Evolutionary conservation across 1,284 basidiomycete species (phyloP), one percentile per base, ranked within the genome.

Genomic region (Trametes sp.): DNA sequence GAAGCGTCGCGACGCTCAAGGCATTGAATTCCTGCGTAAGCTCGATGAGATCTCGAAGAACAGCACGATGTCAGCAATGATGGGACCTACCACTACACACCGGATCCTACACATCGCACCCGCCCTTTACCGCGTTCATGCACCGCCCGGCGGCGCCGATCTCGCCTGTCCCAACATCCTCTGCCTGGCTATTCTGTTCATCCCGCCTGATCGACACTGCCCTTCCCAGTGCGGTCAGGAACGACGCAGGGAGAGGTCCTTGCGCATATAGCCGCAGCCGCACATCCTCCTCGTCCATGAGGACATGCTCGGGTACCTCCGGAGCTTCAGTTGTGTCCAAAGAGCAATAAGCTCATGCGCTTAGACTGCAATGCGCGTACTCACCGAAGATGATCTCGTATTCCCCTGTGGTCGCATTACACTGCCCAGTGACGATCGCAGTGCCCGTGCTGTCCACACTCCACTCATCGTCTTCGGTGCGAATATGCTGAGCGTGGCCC

Each of bases 271-370:
- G 54, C 42, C 46, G 44, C 7, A 57, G 24, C 14, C 35, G 35
- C 24, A 57, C 54, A 10, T 57, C 54, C 19, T 57, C 54, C 35
- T 57, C 54, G 16, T 57, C 45, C 33, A 38, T n/a, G 16, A 44
- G 5, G 9, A 31, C 4, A 14, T 44, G 52, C 7, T 31, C 38
- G 3, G 52, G 52, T 8, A 54, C 31, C 2, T 36, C 33, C 10
- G 50, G 50, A 2, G 8, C 51, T 53, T 21, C 23, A 35, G 2
- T n/a, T 52, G 2, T 10, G n/a, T 26, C n/a, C 36, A 23, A 10
- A 6, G 36, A 3, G 23, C 6, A 13, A 6, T 16, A 24, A 33
- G 11, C 4, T 16, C 28, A 24, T 23, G 23, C 36, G 35, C 5
- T 16, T 2, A 16, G 1, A 38, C 35, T 19, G 48, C 14, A 16